Conservation (phyloP, 176 grass and related monocot genomes). For the Bonia amplexicaulis region DNA sequence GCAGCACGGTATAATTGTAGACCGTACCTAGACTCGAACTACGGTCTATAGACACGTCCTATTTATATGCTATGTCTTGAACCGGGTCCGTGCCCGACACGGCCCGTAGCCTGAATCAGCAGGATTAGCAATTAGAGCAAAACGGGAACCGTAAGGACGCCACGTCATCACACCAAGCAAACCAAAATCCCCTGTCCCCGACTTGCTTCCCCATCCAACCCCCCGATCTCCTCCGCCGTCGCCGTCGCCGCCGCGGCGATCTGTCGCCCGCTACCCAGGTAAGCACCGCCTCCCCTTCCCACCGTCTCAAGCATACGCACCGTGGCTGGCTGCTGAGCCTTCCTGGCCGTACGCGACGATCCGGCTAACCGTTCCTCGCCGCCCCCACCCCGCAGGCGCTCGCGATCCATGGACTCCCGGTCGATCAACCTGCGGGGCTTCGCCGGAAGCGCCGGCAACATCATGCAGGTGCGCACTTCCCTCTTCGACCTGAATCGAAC, state of each 20-base stretch:
- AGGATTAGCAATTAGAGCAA: not conserved
- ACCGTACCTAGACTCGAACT: too few species aligned
- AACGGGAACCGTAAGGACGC: not conserved
- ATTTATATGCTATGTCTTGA: too few species aligned
- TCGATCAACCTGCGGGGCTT: conserved; percentile 73
- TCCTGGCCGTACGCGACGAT: not conserved
- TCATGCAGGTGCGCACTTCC: conserved; percentile 60
- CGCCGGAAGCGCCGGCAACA: conserved; percentile 80
- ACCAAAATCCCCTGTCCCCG: not conserved
- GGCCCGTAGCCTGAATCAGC: too few species aligned
- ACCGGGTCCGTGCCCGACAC: too few species aligned
- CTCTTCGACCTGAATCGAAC: not conserved
- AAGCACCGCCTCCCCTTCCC: not conserved
- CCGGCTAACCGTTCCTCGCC: not conserved
- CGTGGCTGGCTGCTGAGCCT: not conserved
- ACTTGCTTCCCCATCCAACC: conserved; percentile 24
- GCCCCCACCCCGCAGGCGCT: not conserved
- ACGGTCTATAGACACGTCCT: too few species aligned
- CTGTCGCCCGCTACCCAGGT: not conserved
- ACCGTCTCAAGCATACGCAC: not conserved
- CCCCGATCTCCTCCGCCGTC: conserved; percentile 13
- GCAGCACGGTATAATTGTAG: fast-evolving
- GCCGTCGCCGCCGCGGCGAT: not conserved
- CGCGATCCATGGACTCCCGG: conserved; percentile 66
- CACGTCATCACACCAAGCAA: conserved; percentile 14